Evolutionary conservation across 2,329 filamentous ascomycete species (phyloP).

Genomic region (Seiridium cupressi): DNA sequence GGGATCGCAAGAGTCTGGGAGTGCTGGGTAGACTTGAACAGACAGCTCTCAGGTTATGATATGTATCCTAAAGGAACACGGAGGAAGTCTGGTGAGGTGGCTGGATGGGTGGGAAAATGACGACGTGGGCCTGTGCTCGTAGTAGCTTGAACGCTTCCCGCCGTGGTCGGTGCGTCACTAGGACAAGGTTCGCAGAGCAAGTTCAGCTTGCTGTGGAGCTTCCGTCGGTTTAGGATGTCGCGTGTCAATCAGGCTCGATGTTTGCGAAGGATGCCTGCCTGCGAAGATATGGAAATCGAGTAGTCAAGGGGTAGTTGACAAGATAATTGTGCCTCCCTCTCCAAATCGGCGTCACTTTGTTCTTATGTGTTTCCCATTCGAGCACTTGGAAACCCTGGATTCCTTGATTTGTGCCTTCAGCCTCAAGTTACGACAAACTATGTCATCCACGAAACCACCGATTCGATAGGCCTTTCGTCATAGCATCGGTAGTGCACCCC

Average conservation of each 20-base stretch:
- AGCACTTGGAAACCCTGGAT: not conserved
- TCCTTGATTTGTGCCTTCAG: constrained; percentile 4
- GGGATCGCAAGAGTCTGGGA: not conserved
- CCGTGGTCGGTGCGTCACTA: constrained; percentile 8
- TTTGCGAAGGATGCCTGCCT: too few species aligned
- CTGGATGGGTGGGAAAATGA: constrained; percentile 14
- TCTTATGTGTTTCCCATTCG: not conserved
- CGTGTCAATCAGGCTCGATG: too few species aligned
- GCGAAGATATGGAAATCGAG: too few species aligned
- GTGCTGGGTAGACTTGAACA: not conserved
- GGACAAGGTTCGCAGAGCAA: not conserved
- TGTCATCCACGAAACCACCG: constrained; percentile 2
- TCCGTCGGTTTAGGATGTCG: not conserved
- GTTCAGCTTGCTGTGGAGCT: not conserved
- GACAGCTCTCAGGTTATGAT: not conserved
- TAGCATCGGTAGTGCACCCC: not conserved
- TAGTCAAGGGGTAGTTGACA: not conserved
- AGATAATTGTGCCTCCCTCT: not conserved
- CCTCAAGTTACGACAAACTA: constrained; percentile 2
- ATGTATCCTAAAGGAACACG: not conserved
- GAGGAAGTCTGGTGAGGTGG: constrained; percentile 11
- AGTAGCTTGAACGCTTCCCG: constrained; percentile 1
- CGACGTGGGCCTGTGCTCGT: constrained; percentile 10
- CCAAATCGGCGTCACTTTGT: not conserved
- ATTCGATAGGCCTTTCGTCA: not conserved